Base-by-base conservation (phyloP, 2,329 filamentous ascomycete genomes). In the Raffaelea deltoideospora region DNA sequence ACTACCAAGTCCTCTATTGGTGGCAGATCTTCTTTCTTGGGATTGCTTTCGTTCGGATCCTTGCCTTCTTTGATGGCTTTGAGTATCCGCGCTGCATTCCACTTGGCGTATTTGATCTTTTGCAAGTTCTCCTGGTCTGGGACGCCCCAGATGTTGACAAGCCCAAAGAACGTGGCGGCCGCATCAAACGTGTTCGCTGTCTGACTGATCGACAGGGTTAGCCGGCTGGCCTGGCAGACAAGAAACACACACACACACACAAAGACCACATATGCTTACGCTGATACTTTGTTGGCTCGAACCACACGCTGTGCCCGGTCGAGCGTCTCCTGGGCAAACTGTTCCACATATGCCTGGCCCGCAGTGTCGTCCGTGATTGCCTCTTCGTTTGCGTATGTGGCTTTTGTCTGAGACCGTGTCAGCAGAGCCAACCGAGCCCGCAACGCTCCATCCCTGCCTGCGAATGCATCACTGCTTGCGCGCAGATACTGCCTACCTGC, bases 41-140 rank as follows among this genome's bases (percentile, higher is more conserved):
- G 88, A 50, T 96, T 96, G 8, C 83, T 81, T 38, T 79, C 75
- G 56, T 98, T 98, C 3, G 90, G 90, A 51, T 98, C 87, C 45
- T 83, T 79, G 37, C 86, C 86, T 29, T 87, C 82, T 51, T 87
- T 90, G 50, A 95, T 71, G 10, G 90, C 90, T 58, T 84, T 94
- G 14, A 82, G 67, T 51, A 98, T 98, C 40, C 90, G 75, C 26
- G 88, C 64, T 3, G 88, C 87, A 55, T 96, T 92, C 69, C 84
- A 98, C 57, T 96, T 98, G 30, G 88, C 86, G 53, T 84, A 98
- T 55, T 92, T 95, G 58, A 88, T 85, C 64, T 94, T 96, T 37
- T 85, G 73, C 28, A 76, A 67, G 17, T 78, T 74, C 50, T 96
- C 86, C 1, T 71, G 59, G 24, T 93, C 83, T 10, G 78, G 61